These are phyloP conservation scores for Coccomyxa sp. DNA, from an alignment of 139 green algal genomes.

Conservation along the genomic window DNA sequence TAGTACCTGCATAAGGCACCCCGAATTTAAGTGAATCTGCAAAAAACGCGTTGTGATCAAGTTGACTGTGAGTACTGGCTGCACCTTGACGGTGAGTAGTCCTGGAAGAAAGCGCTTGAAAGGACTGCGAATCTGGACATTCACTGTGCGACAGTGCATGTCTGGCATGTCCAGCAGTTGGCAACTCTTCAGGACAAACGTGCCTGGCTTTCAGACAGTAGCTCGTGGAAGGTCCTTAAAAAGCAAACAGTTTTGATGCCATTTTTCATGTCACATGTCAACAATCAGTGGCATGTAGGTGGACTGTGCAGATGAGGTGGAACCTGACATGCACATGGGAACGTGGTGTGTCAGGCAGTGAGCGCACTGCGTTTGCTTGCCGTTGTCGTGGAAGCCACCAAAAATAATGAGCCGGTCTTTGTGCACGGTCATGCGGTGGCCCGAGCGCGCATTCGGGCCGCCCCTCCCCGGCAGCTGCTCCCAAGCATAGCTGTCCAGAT, in stretches of 20 bases:
- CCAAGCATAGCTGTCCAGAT: slow-evolving; percentile 83
- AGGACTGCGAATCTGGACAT: neutral
- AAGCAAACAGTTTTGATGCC: too few species aligned
- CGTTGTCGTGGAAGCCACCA: slow-evolving; percentile 89
- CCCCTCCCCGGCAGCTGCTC: slow-evolving; percentile 81
- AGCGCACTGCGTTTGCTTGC: neutral
- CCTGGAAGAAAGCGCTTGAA: neutral
- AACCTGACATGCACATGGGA: too few species aligned
- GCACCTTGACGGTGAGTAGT: neutral
- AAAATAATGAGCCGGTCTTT: slow-evolving; percentile 65
- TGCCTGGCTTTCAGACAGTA: too few species aligned
- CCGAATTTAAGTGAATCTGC: too few species aligned
- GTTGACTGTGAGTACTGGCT: neutral
- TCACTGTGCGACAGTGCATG: neutral
- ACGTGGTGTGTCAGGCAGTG: too few species aligned
- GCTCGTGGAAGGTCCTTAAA: too few species aligned
- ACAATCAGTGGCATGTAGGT: too few species aligned
- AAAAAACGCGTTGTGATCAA: too few species aligned
- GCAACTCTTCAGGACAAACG: too few species aligned
- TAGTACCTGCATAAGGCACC: slow-evolving; percentile 67
- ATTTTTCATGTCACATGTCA: too few species aligned
- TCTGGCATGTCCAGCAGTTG: neutral
- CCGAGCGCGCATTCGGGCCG: slow-evolving; percentile 69
- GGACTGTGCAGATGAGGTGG: too few species aligned
- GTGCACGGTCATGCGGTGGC: slow-evolving; percentile 82